phyloP scores from a whole-genome alignment of 495 filamentous ascomycete species.

The Lichenothelia convexa region DNA sequence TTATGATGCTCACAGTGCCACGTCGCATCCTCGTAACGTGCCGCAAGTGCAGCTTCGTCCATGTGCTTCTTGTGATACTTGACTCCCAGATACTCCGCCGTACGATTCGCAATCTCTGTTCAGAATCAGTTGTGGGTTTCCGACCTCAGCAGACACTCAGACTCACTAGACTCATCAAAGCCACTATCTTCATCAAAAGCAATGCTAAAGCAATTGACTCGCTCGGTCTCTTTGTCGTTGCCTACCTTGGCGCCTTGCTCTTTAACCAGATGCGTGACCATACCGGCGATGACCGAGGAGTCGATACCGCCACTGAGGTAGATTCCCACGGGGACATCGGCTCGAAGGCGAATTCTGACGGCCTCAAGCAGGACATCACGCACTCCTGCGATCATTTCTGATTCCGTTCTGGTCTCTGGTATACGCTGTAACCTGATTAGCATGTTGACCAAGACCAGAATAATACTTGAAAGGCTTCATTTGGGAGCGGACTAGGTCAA shows the following conservation, averaged over 20 bases:
- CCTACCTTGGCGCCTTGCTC: constrained; percentile 22
- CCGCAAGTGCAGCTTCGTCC: constrained; percentile 27
- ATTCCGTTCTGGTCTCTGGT: constrained; percentile 19
- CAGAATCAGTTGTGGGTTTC: constrained; percentile 1
- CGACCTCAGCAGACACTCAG: not conserved
- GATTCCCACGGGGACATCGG: constrained; percentile 34
- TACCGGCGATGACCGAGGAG: constrained; percentile 32
- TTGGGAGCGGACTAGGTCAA: no score
- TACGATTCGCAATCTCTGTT: constrained; percentile 29
- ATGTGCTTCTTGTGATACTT: constrained; percentile 26
- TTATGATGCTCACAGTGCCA: constrained; percentile 30
- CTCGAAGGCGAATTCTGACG: constrained; percentile 28
- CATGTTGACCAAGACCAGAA: no score
- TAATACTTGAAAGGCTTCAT: no score
- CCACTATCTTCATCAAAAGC: constrained; percentile 28
- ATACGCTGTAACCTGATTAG: constrained; percentile 6
- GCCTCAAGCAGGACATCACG: constrained; percentile 27
- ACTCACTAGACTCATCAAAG: constrained; percentile 29
- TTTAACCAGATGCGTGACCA: constrained; percentile 28
- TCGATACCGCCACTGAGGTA: constrained; percentile 36
- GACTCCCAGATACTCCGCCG: constrained; percentile 31
- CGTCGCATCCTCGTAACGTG: constrained; percentile 28
- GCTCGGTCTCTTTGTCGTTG: constrained; percentile 16
- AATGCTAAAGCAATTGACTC: constrained; percentile 28
- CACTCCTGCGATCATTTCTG: constrained; percentile 29